Percentiles rank a stretch among this genome's conserved stretches.
These are phyloP conservation scores for Mycotypha africana DNA, from an alignment of 371 early-diverging fungal genomes.

Conservation along the genomic window DNA sequence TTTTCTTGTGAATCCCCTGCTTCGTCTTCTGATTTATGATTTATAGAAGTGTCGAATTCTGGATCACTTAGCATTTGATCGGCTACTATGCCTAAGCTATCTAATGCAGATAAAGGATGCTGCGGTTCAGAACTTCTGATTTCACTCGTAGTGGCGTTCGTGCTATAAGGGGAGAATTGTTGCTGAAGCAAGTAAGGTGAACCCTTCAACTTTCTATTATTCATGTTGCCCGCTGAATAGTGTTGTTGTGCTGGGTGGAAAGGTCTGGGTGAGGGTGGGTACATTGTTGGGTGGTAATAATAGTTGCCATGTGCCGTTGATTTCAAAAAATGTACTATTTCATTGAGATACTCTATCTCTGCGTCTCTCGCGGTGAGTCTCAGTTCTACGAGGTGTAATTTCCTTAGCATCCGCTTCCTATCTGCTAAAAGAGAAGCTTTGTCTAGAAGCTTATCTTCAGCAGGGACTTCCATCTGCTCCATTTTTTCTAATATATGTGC, in stretches of 20 bases:
- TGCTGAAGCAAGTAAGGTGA: constrained; percentile 38
- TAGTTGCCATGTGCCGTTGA: too few species aligned
- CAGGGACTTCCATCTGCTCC: constrained; percentile 23
- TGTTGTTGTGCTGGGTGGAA: too few species aligned
- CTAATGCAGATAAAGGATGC: constrained; percentile 19
- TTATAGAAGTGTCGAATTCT: constrained; percentile 18
- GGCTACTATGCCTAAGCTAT: constrained; percentile 30
- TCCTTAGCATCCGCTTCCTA: constrained; percentile 20
- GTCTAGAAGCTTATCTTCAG: constrained; percentile 19
- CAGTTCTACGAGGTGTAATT: constrained; percentile 37
- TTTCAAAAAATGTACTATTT: constrained; percentile 16
- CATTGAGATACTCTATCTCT: constrained; percentile 34
- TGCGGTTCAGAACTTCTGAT: constrained; percentile 15
- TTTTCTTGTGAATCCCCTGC: not conserved
- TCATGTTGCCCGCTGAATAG: not conserved
- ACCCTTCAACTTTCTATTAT: not conserved
- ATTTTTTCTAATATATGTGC: constrained; percentile 21
- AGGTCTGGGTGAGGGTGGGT: constrained; percentile 7
- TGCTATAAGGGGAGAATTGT: constrained; percentile 39
- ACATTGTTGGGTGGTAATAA: constrained; percentile 1
- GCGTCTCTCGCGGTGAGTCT: constrained; percentile 37
- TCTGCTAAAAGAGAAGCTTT: constrained; percentile 25
- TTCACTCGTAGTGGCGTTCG: too few species aligned
- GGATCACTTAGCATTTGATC: constrained; percentile 33
- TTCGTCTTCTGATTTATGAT: not conserved